Conservation (phyloP, 225 moss, liverwort and hornwort species). For the Lunularia cruciata region DNA sequence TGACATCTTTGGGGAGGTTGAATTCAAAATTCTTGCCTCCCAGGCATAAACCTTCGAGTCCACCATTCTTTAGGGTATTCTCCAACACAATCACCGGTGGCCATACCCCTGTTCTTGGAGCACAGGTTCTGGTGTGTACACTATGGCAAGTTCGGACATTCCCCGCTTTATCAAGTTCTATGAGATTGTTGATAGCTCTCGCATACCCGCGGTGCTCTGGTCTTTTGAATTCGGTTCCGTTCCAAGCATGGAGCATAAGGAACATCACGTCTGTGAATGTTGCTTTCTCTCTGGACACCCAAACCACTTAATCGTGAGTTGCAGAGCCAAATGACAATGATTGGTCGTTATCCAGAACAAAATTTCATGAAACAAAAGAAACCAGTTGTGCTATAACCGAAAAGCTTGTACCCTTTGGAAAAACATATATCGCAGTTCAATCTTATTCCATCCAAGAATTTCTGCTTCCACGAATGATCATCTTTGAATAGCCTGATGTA, state of each 20-base stretch:
- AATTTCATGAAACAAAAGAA: not conserved
- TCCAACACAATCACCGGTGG: slow-evolving; percentile 49
- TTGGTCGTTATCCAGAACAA: too few species aligned
- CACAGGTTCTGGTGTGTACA: slow-evolving; percentile 6
- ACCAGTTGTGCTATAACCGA: not conserved
- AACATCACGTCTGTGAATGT: slow-evolving; percentile 29
- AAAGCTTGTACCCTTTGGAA: slow-evolving; percentile 35
- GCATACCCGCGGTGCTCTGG: slow-evolving; percentile 53
- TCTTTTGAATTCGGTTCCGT: slow-evolving; percentile 27
- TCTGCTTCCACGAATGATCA: slow-evolving; percentile 44
- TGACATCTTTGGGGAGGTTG: too few species aligned
- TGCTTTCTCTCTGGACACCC: slow-evolving; percentile 27
- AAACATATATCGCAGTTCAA: slow-evolving; percentile 44
- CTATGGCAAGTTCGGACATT: slow-evolving; percentile 32
- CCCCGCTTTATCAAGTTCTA: slow-evolving; percentile 31
- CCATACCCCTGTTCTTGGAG: slow-evolving; percentile 32
- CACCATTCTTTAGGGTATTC: slow-evolving; percentile 28
- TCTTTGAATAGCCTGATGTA: slow-evolving; percentile 43
- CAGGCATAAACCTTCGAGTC: slow-evolving; percentile 18
- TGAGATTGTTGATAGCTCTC: slow-evolving; percentile 41
- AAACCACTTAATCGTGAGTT: too few species aligned
- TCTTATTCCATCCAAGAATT: slow-evolving; percentile 41
- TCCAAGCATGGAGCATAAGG: slow-evolving; percentile 36
- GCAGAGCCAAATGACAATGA: too few species aligned
- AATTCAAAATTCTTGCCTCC: slow-evolving; percentile 22